Evolutionary conservation across 2,329 filamentous ascomycete species (phyloP).

Genomic region (Fusarium transvaalense): DNA sequence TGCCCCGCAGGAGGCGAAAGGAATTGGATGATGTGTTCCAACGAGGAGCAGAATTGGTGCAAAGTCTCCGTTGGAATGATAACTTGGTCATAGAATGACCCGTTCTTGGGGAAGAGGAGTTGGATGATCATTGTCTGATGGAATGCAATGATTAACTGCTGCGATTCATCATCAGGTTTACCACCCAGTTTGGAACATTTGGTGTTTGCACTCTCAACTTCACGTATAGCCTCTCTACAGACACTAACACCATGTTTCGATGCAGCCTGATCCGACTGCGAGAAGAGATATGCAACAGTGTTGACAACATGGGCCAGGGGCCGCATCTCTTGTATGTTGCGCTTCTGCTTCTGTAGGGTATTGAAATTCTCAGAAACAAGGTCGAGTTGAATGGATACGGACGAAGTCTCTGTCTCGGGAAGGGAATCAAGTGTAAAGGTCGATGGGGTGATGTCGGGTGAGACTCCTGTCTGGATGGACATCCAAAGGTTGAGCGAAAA

Average conservation of each 20-base stretch:
- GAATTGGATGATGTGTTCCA: slow-evolving; percentile 49
- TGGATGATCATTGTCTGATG: slow-evolving; percentile 54
- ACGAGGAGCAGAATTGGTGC: slow-evolving; percentile 48
- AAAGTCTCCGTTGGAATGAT: slow-evolving; percentile 43
- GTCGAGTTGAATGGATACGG: slow-evolving; percentile 52
- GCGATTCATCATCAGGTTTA: slow-evolving; percentile 43
- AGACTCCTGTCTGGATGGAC: slow-evolving; percentile 53
- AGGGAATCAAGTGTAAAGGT: slow-evolving; percentile 48
- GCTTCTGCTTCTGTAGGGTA: slow-evolving; percentile 53
- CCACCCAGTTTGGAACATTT: slow-evolving; percentile 6
- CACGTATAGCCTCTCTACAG: slow-evolving; percentile 49
- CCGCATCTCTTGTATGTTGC: slow-evolving; percentile 53
- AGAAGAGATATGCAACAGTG: slow-evolving; percentile 49
- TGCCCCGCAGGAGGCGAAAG: slow-evolving; percentile 41
- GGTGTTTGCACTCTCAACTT: slow-evolving; percentile 46
- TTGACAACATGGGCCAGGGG: slow-evolving; percentile 52
- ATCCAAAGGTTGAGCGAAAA: slow-evolving; percentile 56
- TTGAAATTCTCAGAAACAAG: slow-evolving; percentile 55
- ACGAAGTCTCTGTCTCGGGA: slow-evolving; percentile 49
- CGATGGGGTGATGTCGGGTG: slow-evolving; percentile 44
- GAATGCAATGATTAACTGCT: slow-evolving; percentile 48
- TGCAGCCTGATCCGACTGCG: slow-evolving; percentile 41
- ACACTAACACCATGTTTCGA: slow-evolving; percentile 40
- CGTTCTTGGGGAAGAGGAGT: slow-evolving; percentile 49
- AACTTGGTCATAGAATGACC: slow-evolving; percentile 36